Conservation (phyloP, 345 rosid species). For the thale cress (Arabidopsis thaliana) region TAIR10.1 NC_003071.7:10054001-10054500, state of each 20-base stretch:
- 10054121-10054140: constrained; percentile 54
- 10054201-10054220: neutral
- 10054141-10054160: constrained; percentile 56
- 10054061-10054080: constrained; percentile 62
- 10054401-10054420: constrained; percentile 40
- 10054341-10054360: constrained; percentile 64
- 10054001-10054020: neutral
- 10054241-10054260: neutral
- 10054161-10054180: constrained; percentile 49
- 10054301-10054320: constrained; percentile 64
- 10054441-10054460: constrained; percentile 44
- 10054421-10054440: constrained; percentile 38
- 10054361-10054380: constrained; percentile 55
- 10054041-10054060: constrained; percentile 1
- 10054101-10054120: constrained; percentile 81
- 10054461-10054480: constrained; percentile 41
- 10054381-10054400: constrained; percentile 51
- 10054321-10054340: constrained; percentile 53
- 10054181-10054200: neutral
- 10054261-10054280: constrained; percentile 32
- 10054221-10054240: neutral
- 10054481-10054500: constrained; percentile 45
- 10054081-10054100: constrained; percentile 37
- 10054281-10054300: constrained; percentile 54
- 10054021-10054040: neutral